Conservation (phyloP, 1,284 basidiomycete genomes). For the Fomitopsis pinicola region DNA sequence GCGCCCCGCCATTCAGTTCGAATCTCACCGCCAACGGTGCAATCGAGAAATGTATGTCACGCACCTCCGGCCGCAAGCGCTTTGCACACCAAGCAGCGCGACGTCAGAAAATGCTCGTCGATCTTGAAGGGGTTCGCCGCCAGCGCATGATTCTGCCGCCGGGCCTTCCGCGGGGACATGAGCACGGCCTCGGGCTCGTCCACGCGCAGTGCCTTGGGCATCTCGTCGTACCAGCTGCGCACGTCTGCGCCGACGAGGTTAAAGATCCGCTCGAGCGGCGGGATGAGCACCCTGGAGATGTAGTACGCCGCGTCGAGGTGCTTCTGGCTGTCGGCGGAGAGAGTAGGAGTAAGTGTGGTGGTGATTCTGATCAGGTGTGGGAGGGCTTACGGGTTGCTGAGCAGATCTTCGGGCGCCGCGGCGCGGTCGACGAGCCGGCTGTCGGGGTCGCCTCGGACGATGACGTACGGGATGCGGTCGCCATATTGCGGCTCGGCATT, state of each 20-base stretch:
- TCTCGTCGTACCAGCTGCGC: conserved; percentile 83
- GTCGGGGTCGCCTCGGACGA: conserved; percentile 64
- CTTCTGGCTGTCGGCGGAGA: conserved; percentile 38
- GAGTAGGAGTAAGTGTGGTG: background rate
- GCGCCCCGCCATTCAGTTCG: background rate
- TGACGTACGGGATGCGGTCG: conserved; percentile 91
- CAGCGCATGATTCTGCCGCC: conserved; percentile 22
- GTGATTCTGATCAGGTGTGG: background rate
- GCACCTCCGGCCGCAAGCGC: conserved; percentile 51
- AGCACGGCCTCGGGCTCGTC: conserved; percentile 29
- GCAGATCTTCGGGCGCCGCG: conserved; percentile 73
- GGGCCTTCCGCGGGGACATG: conserved; percentile 45
- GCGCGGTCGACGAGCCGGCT: conserved; percentile 80
- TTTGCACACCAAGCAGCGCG: conserved; percentile 70
- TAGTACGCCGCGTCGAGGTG: conserved; percentile 88
- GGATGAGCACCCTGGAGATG: conserved; percentile 84
- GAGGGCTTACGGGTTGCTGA: conserved; percentile 58
- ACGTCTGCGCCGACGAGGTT: conserved; percentile 91
- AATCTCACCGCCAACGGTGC: background rate
- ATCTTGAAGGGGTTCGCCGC: conserved; percentile 49
- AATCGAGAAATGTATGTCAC: conserved; percentile 1
- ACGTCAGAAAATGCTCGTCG: conserved; percentile 73
- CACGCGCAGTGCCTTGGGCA: conserved; percentile 61
- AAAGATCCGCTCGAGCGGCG: conserved; percentile 87
- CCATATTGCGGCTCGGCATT: conserved; percentile 88